Evolutionary conservation across 2,329 filamentous ascomycete species (phyloP).

Genomic region (Microcyclospora pomicola): DNA sequence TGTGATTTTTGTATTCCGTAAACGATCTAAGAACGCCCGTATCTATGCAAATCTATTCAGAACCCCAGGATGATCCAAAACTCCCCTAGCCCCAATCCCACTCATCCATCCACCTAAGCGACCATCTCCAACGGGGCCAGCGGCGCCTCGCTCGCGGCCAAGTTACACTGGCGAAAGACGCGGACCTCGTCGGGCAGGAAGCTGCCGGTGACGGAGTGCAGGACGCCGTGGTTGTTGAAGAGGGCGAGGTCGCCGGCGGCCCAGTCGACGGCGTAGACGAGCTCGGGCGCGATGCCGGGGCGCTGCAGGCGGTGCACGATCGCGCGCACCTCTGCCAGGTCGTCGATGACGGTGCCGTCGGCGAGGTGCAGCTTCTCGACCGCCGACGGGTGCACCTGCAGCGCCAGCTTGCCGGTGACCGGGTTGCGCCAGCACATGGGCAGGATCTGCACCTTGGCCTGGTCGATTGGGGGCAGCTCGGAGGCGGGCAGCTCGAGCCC

Average conservation of each 20-base stretch:
- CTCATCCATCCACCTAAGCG: no score
- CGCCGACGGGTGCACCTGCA: conserved; percentile 63
- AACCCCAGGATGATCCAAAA: no score
- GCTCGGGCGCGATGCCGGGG: conserved; percentile 53
- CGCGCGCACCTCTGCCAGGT: conserved; percentile 51
- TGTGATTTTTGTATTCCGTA: no score
- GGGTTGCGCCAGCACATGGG: conserved; percentile 71
- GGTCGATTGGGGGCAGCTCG: conserved; percentile 52
- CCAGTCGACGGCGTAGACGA: conserved; percentile 66
- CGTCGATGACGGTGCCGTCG: conserved; percentile 55
- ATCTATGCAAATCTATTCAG: no score
- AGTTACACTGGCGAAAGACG: conserved; percentile 65
- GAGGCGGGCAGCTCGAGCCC: conserved; percentile 45
- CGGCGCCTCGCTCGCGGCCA: conserved; percentile 50
- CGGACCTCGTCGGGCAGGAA: conserved; percentile 61
- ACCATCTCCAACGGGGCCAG: conserved; percentile 30
- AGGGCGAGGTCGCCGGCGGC: conserved; percentile 61
- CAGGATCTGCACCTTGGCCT: conserved; percentile 53
- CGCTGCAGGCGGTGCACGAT: conserved; percentile 60
- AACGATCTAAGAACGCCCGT: no score
- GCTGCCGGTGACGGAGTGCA: conserved; percentile 63
- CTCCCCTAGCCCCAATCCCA: no score
- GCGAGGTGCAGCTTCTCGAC: conserved; percentile 53
- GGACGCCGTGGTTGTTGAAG: conserved; percentile 63
- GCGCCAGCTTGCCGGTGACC: conserved; percentile 50